Percentiles rank a stretch among this genome's conserved stretches.
Evolutionary conservation across 2,329 filamentous ascomycete species (phyloP).

Genomic region (Cladobotryum mycophilum): DNA sequence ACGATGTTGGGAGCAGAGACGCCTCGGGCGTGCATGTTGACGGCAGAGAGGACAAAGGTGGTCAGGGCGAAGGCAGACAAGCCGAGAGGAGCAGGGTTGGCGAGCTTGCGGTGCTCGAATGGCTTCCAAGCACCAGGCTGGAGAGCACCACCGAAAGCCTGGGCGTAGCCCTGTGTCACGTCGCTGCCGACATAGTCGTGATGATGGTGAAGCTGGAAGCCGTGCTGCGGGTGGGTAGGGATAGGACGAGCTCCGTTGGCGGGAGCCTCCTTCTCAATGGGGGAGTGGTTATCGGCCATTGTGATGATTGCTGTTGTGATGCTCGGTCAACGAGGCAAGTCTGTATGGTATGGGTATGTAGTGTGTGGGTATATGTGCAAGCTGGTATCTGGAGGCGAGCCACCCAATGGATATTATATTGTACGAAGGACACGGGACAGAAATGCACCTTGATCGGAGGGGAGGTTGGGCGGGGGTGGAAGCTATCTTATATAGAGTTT

Average conservation of each 20-base stretch:
- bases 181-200: slow-evolving; percentile 22
- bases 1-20: slow-evolving; percentile 59
- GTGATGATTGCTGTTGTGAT: slow-evolving; percentile 7
- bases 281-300: slow-evolving; percentile 10
- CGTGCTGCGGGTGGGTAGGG: not conserved
- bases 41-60: slow-evolving; percentile 69
- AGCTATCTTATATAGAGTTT: not conserved
- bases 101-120: slow-evolving; percentile 63
- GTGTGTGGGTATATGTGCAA: not conserved
- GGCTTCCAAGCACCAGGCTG: slow-evolving; percentile 63
- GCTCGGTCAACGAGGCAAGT: slow-evolving; percentile 2
- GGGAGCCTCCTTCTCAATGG: slow-evolving; percentile 9
- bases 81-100: slow-evolving; percentile 72
- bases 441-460: not conserved
- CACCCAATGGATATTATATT: no score
- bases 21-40: slow-evolving; percentile 63
- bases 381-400: not conserved
- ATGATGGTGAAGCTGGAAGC: slow-evolving; percentile 13
- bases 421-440: not conserved
- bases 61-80: slow-evolving; percentile 75
- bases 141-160: slow-evolving; percentile 65
- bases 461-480: not conserved
- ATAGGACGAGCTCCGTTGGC: slow-evolving; percentile 6
- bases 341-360: not conserved
- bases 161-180: slow-evolving; percentile 19